These are phyloP conservation scores for Pichia pseudocactophila DNA, from an alignment of 805 yeast species.

Conservation along the genomic window DNA sequence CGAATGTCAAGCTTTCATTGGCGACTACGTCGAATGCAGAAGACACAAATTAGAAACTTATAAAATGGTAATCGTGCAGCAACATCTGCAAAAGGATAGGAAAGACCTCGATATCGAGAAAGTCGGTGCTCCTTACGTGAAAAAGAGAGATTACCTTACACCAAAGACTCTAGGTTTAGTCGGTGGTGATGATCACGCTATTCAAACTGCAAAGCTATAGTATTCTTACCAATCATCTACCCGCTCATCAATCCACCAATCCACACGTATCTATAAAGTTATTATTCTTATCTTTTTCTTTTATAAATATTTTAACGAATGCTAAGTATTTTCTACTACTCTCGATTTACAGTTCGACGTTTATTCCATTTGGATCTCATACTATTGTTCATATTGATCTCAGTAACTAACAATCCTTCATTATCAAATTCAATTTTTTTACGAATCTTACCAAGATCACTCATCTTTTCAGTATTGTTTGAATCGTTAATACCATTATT, in stretches of 20 bases:
- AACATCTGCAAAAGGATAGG: constrained; percentile 24
- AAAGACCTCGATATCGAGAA: constrained; percentile 22
- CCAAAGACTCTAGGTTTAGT: constrained; percentile 31
- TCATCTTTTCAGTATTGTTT: constrained; percentile 14
- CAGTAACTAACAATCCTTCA: constrained; percentile 19
- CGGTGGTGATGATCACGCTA: constrained; percentile 29
- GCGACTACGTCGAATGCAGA: constrained; percentile 32
- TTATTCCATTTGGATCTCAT: constrained; percentile 10
- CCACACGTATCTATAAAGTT: neutral
- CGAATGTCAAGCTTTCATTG: constrained; percentile 26
- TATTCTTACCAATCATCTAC: no score
- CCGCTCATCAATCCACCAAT: constrained; percentile 4
- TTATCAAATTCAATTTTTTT: constrained; percentile 21
- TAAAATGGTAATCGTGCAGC: constrained; percentile 27
- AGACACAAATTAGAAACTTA: constrained; percentile 30
- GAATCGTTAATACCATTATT: neutral
- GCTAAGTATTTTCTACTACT: neutral
- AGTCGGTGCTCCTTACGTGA: constrained; percentile 32
- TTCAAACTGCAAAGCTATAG: constrained; percentile 21
- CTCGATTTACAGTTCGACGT: constrained; percentile 7
- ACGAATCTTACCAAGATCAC: constrained; percentile 23
- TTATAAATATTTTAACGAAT: neutral
- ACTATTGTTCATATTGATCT: constrained; percentile 20
- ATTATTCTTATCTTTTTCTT: neutral
- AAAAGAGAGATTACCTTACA: constrained; percentile 30